Percentiles rank a stretch among this genome's conserved stretches.
These are phyloP conservation scores for Linum trigynum DNA, from an alignment of 345 rosid genomes.

Conservation along the genomic window DNA sequence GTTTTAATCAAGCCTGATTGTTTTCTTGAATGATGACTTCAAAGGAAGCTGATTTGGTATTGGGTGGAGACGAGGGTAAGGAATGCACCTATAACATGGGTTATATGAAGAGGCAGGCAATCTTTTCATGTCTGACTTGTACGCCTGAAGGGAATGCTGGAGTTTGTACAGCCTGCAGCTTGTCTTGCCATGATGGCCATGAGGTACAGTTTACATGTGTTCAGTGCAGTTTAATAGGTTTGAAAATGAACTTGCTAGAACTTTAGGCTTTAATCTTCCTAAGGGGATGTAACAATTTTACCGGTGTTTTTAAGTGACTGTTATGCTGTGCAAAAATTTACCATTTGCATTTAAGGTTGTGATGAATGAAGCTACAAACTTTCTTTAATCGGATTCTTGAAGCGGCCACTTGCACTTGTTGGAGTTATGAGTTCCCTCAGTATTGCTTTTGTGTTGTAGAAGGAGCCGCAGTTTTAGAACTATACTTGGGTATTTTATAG, in stretches of 20 bases:
- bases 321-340: too few relatives aligned
- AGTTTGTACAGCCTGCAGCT: slow-evolving; percentile 89
- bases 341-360: too few relatives aligned
- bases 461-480: not conserved
- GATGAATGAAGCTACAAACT: too few relatives aligned
- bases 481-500: not conserved
- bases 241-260: not conserved
- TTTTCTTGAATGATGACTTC: slow-evolving; percentile 4
- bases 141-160: slow-evolving; percentile 85
- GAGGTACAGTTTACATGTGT: slow-evolving; percentile 41
- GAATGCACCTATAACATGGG: slow-evolving; percentile 85
- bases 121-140: slow-evolving; percentile 93
- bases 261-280: not conserved
- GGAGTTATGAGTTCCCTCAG: not conserved
- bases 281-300: too few relatives aligned
- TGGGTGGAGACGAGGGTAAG: slow-evolving; percentile 97
- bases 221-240: not conserved
- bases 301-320: too few relatives aligned
- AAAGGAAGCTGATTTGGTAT: slow-evolving; percentile 86
- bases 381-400: too few relatives aligned
- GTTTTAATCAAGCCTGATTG: not conserved
- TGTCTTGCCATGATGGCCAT: slow-evolving; percentile 93
- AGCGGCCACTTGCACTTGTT: too few relatives aligned
- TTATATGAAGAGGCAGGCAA: slow-evolving; percentile 85
- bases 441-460: not conserved